Conservation (phyloP, 352 stramenopile genomes). For the Phytopythium aichiense region DNA sequence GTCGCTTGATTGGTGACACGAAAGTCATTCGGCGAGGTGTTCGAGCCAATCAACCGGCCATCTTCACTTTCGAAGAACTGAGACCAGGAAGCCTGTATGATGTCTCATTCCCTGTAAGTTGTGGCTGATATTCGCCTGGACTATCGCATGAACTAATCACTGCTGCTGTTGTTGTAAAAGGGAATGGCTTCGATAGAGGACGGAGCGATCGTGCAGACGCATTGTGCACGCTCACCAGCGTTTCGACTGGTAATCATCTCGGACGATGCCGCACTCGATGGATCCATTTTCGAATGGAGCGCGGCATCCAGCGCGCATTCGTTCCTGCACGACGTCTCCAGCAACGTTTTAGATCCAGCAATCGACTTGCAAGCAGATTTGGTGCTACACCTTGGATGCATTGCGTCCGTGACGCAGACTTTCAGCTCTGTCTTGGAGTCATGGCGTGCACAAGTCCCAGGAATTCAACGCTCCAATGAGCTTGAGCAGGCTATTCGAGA, state of each 20-base stretch:
- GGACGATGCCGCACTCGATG: conserved; percentile 22
- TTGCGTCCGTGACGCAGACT: conserved; percentile 21
- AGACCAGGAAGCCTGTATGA: conserved; percentile 33
- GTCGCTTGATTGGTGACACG: conserved; percentile 25
- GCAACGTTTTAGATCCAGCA: conserved; percentile 19
- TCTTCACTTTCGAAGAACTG: conserved; percentile 28
- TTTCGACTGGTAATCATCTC: conserved; percentile 24
- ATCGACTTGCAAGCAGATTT: conserved; percentile 23
- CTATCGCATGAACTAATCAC: background rate
- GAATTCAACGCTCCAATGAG: background rate
- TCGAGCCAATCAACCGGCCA: conserved; percentile 15
- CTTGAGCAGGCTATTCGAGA: conserved; percentile 22
- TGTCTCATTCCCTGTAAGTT: conserved; percentile 28
- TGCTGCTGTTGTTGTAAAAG: conserved; percentile 12
- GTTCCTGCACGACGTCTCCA: conserved; percentile 26
- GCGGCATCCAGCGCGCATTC: conserved; percentile 2
- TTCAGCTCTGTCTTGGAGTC: background rate
- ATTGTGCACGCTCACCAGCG: conserved; percentile 19
- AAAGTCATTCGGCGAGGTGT: conserved; percentile 7
- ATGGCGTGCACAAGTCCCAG: background rate
- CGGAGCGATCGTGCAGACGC: conserved; percentile 23
- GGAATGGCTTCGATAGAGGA: conserved; percentile 13
- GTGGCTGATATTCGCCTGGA: background rate
- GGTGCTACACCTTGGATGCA: conserved; percentile 32
- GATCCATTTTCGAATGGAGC: background rate